phyloP scores from a whole-genome alignment of 139 green algal genomes.

The Tetradesmus lagerheimii region DNA sequence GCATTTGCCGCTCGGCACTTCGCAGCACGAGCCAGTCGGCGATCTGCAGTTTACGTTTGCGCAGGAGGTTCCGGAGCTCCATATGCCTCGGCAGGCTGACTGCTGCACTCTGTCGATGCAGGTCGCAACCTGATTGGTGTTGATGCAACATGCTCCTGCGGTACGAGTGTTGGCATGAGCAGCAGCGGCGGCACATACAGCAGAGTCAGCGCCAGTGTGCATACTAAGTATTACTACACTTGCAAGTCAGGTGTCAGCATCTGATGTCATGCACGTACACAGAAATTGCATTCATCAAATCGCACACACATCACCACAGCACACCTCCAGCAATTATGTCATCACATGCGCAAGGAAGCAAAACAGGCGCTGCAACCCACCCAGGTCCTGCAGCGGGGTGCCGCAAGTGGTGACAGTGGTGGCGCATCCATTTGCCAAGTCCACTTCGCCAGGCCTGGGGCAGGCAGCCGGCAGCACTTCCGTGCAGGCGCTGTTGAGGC shows the following conservation, averaged over 20 bases:
- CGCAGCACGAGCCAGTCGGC: not conserved
- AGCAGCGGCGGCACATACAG: not conserved
- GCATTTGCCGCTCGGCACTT: not conserved
- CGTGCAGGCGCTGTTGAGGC: not conserved
- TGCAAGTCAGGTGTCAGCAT: too few relatives aligned
- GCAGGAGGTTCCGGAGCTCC: not conserved
- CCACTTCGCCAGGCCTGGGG: not conserved
- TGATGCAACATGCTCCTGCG: not conserved
- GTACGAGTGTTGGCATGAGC: not conserved
- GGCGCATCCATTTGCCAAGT: not conserved
- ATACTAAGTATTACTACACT: too few relatives aligned
- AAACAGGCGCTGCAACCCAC: too few relatives aligned
- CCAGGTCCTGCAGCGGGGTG: too few relatives aligned
- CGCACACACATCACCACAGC: too few relatives aligned
- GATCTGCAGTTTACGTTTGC: not conserved
- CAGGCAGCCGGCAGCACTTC: not conserved
- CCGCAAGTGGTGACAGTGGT: not conserved
- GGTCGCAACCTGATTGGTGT: not conserved
- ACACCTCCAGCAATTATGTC: too few relatives aligned
- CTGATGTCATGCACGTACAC: too few relatives aligned
- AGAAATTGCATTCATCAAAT: too few relatives aligned
- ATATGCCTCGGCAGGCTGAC: not conserved
- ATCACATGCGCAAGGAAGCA: too few relatives aligned
- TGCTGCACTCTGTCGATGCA: not conserved
- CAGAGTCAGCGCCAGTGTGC: too few relatives aligned